Conservation (phyloP, 306 rosid genomes). For the Luffa aegyptiaca region DNA sequence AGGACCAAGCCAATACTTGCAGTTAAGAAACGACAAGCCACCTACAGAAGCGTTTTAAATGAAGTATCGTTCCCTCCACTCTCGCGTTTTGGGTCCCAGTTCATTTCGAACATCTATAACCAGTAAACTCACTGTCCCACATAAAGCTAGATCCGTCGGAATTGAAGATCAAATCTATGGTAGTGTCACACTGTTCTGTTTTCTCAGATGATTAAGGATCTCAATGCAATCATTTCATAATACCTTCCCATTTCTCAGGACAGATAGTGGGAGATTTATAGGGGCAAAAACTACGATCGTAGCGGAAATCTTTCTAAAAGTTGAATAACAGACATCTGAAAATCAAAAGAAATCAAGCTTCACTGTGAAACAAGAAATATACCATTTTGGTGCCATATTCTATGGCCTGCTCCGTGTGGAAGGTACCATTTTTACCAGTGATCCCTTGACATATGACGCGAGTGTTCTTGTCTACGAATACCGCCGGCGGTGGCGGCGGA, state of each 20-base stretch:
- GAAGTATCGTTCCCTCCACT: neutral
- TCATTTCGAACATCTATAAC: neutral
- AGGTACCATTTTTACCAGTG: slow-evolving; percentile 90
- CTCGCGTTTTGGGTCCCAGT: neutral
- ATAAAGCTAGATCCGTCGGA: slow-evolving; percentile 4
- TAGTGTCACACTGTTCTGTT: neutral
- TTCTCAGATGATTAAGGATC: neutral
- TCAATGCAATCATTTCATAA: neutral
- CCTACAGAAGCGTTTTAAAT: neutral
- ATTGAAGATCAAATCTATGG: neutral
- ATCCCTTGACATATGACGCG: slow-evolving; percentile 98
- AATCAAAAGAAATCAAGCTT: neutral
- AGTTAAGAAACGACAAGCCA: neutral
- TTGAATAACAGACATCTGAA: neutral
- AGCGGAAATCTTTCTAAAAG: neutral
- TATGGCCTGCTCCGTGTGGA: slow-evolving; percentile 95
- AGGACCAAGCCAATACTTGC: neutral
- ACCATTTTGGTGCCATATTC: slow-evolving; percentile 99
- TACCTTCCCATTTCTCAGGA: neutral
- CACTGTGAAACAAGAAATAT: neutral
- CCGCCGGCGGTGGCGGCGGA: slow-evolving; percentile 66
- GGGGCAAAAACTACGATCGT: neutral
- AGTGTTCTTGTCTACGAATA: slow-evolving; percentile 90
- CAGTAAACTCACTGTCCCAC: neutral
- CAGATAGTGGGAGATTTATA: neutral